Percentiles rank a stretch among this genome's conserved stretches.
Conservation (phyloP, 2,329 filamentous ascomycete species). For the Plectosphaerella plurivora region DNA sequence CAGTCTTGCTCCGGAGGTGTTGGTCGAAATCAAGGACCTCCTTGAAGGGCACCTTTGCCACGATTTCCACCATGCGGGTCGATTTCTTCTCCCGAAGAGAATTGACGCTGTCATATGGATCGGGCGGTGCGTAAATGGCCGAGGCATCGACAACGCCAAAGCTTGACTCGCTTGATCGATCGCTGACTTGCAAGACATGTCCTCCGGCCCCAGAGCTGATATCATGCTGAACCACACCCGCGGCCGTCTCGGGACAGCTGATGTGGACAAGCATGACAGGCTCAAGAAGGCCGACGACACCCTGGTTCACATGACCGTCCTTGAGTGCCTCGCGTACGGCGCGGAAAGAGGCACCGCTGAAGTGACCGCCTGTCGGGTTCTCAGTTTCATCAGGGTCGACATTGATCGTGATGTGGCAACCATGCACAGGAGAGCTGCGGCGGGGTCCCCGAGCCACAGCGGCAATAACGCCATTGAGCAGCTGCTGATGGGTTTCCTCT, state of each 20-base stretch:
- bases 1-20: conserved; percentile 82
- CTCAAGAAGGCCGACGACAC: conserved; percentile 70
- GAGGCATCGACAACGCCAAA: conserved; percentile 57
- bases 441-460: conserved; percentile 82
- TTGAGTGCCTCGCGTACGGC: conserved; percentile 68
- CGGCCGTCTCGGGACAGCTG: conserved; percentile 73
- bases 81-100: conserved; percentile 51
- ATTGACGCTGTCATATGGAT: conserved; percentile 66
- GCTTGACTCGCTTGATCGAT: conserved; percentile 35
- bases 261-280: conserved; percentile 92
- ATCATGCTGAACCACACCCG: conserved; percentile 80
- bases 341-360: conserved; percentile 56
- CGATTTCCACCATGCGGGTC: conserved; percentile 58
- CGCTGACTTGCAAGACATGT: conserved; percentile 68
- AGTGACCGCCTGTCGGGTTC: conserved; percentile 63
- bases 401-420: conserved; percentile 64
- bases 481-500: conserved; percentile 49
- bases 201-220: conserved; percentile 69
- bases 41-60: conserved; percentile 84
- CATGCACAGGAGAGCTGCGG: conserved; percentile 75
- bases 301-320: conserved; percentile 45
- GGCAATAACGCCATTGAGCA: conserved; percentile 77
- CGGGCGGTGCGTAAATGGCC: conserved; percentile 81
- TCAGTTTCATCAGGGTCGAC: conserved; percentile 55
- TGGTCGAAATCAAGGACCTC: conserved; percentile 96